Evolutionary conservation across 1,284 basidiomycete genomes (phyloP), one percentile per base, ranked within the genome.

Genomic region (Athelia psychrophila): DNA sequence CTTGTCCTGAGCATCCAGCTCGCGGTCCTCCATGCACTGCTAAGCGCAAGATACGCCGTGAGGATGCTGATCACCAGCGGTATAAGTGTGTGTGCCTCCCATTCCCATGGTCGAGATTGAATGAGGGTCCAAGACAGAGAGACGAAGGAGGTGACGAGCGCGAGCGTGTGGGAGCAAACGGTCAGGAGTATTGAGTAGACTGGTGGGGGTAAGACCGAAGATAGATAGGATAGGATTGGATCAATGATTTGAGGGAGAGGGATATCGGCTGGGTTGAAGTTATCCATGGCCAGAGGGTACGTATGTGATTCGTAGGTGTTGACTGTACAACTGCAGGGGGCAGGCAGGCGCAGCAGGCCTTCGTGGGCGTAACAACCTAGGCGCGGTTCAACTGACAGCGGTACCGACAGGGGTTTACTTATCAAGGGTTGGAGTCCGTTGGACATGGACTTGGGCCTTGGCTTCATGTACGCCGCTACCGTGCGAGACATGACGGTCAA

Each of bases 21-120:
- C 15, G 88, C 83, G 3, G 90, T 89, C 51, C 86, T 82, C 68
- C 90, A 88, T 52, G 89, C 66, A 61, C 82, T 88, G 51, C 83
- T 56, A 19, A 91, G 74, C 2, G 86, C 86, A 56, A 90, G 74
- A 66, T 91, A 92, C 10, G 85, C 84, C 3, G 78, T 77, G 49
- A 91, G 67, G 25, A 91, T 63, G 50, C 79, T 86, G 60, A 92
- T 81, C 61, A 91, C 67, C 1, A 89, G 87, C 5, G 90, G 87
- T 22, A 92, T 60, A 48, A 91, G 63, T 24, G 76, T 78, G 63
- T 89, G 81, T 9, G 76, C 72, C 57, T 87, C 78, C 85, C 85
- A 88, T 56, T 80, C 72, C 54, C 74, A 71, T 38, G 81, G 80
- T 53, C 74, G 71, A 53, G 76, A 76, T 25, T 76, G 70, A 4